Evolutionary conservation across 202 grass and related monocot species (phyloP), one percentile per base, ranked within the genome.

Genomic region (Panicum hallii): DNA sequence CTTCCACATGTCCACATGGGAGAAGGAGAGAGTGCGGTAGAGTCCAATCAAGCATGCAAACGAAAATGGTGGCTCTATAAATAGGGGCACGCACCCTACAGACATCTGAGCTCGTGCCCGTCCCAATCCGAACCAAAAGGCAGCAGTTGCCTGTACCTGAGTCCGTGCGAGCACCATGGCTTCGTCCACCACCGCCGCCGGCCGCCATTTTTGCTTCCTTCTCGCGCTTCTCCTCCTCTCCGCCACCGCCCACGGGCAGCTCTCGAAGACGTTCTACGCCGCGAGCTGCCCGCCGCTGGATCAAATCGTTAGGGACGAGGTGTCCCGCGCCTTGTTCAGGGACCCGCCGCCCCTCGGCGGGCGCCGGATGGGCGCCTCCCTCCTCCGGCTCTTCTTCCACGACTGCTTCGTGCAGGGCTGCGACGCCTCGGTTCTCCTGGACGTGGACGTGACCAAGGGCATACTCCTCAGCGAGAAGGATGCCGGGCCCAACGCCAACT

Each of bases 361-460:
- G 13, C 77, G 44, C 19, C 84, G 89, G 28, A 88, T 90, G 66
- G 94, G 89, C 28, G 89, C 94, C 10, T 97, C 91, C 67, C 87
- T 94, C 40, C 63, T 95, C 14, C 75, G 88, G n/a, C 90, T 95
- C 82, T 75, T 79, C 88, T 95, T 92, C 71, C 90, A 94, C 28
- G 90, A 95, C 77, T 93, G 90, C 70, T 96, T 96, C 55, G 28
- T 75, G 26, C 36, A 87, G 90, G 90, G 90, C 19, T 92, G 90
- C 54, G 90, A 92, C 78, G 87, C 68, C 2, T 92, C 87, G 6
- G 65, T 93, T 61, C 87, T 93, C 68, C 78, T 92, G 12, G 90
- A 50, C 45, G 2, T 78, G 10, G 82, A 82, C 64, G 20, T 38
- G 7, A 3, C 17, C 11, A 9, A 60, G 10, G 53, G 26, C 4